Conservation (phyloP, 805 yeast genomes). For the Metschnikowia lochheadii region DNA sequence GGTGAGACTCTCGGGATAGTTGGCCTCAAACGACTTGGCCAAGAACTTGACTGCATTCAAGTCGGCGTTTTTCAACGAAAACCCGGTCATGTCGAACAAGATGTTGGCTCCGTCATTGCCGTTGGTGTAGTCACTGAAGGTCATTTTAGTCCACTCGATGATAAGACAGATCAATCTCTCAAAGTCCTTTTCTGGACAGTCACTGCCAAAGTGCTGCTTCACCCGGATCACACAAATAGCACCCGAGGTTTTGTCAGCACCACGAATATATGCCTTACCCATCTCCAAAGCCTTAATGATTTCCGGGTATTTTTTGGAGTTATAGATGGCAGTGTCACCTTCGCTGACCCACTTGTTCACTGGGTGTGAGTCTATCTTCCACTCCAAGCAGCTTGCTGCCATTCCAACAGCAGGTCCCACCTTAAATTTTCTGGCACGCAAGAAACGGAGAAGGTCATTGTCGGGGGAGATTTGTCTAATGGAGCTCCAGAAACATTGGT, state of each 20-base stretch:
- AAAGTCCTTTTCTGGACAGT: constrained; percentile 22
- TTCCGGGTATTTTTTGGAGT: constrained; percentile 14
- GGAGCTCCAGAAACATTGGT: constrained; percentile 14
- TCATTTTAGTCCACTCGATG: constrained; percentile 43
- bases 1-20: constrained; percentile 92
- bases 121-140: constrained; percentile 9
- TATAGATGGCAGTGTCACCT: constrained; percentile 13
- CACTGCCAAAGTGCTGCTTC: constrained; percentile 20
- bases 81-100: constrained; percentile 84
- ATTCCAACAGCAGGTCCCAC: constrained; percentile 12
- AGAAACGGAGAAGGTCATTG: constrained; percentile 16
- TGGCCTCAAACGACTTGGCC: constrained; percentile 88
- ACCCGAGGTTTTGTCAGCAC: constrained; percentile 15
- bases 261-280: constrained; percentile 17
- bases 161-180: constrained; percentile 17
- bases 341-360: constrained; percentile 18
- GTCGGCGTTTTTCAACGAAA: constrained; percentile 90
- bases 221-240: constrained; percentile 19
- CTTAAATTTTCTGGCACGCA: constrained; percentile 18
- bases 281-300: constrained; percentile 15
- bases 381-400: constrained; percentile 15
- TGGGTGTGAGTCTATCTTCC: constrained; percentile 21
- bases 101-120: constrained; percentile 40
- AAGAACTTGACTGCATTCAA: constrained; percentile 85
- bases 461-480: constrained; percentile 17